These are phyloP conservation scores for Penicillium soppii DNA, from an alignment of 495 filamentous ascomycete genomes.

Conservation along the genomic window DNA sequence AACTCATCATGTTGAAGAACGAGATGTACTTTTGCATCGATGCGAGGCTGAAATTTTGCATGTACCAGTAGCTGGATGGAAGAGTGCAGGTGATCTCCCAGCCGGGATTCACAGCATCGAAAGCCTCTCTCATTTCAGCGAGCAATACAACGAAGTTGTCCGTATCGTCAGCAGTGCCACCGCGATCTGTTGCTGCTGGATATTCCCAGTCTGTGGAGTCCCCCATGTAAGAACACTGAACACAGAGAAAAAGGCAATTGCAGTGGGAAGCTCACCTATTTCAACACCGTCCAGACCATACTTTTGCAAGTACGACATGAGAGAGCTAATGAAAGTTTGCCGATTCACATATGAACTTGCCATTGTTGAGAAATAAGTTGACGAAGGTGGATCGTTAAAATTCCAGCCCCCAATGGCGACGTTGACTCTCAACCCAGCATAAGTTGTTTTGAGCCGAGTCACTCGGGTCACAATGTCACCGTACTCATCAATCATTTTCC, in stretches of 20 bases:
- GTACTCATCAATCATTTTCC: no score
- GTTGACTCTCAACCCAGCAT: background rate
- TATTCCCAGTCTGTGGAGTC: background rate
- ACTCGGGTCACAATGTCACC: no score
- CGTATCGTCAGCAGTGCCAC: background rate
- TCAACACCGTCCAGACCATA: background rate
- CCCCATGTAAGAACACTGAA: no score
- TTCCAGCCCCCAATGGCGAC: background rate
- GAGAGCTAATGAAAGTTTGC: background rate
- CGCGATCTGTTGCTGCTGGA: background rate
- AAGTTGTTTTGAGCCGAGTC: background rate
- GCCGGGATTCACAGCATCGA: background rate
- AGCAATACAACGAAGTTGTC: background rate
- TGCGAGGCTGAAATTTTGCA: slow-evolving; percentile 39
- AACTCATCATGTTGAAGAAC: slow-evolving; percentile 50
- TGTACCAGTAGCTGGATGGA: slow-evolving; percentile 32
- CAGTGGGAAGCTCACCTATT: no score
- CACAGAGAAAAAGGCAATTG: no score
- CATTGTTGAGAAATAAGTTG: no score
- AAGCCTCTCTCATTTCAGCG: background rate
- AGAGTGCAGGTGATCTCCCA: background rate
- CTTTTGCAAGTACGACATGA: background rate
- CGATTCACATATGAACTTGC: background rate
- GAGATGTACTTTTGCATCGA: slow-evolving; percentile 39
- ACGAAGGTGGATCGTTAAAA: no score